phyloP scores from a whole-genome alignment of 345 rosid species.

The Anastatica hierochuntica region DNA sequence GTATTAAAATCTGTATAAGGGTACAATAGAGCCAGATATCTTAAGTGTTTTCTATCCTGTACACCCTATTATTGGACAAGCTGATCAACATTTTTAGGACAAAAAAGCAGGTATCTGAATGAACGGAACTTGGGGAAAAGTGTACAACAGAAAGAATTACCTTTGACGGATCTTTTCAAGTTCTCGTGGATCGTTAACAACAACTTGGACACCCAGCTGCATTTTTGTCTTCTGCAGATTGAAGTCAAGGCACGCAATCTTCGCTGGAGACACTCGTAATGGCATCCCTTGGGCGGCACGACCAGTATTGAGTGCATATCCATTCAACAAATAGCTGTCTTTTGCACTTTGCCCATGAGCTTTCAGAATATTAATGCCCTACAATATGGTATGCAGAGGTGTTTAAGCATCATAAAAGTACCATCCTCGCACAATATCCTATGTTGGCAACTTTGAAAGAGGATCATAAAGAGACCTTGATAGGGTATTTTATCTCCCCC shows the following conservation, averaged over 20 bases:
- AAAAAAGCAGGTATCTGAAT: neutral
- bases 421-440: neutral
- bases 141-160: conserved; percentile 25
- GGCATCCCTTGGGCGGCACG: conserved; percentile 99
- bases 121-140: neutral
- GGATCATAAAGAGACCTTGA: conserved; percentile 57
- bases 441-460: neutral
- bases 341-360: conserved; percentile 94
- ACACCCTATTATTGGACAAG: neutral
- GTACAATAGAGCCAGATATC: neutral
- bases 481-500: conserved; percentile 86
- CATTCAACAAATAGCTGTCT: conserved; percentile 83
- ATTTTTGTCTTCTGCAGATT: conserved; percentile 94
- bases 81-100: neutral
- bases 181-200: conserved; percentile 92
- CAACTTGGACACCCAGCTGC: conserved; percentile 93
- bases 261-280: conserved; percentile 75
- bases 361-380: conserved; percentile 88
- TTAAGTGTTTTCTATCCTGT: neutral
- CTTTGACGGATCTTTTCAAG: conserved; percentile 96
- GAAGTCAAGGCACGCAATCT: conserved; percentile 91
- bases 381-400: conserved; percentile 4
- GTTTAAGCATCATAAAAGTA: neutral
- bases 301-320: conserved; percentile 87
- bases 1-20: neutral